Conservation (phyloP, 2,329 filamentous ascomycete genomes). For the Aulographum hederae region DNA sequence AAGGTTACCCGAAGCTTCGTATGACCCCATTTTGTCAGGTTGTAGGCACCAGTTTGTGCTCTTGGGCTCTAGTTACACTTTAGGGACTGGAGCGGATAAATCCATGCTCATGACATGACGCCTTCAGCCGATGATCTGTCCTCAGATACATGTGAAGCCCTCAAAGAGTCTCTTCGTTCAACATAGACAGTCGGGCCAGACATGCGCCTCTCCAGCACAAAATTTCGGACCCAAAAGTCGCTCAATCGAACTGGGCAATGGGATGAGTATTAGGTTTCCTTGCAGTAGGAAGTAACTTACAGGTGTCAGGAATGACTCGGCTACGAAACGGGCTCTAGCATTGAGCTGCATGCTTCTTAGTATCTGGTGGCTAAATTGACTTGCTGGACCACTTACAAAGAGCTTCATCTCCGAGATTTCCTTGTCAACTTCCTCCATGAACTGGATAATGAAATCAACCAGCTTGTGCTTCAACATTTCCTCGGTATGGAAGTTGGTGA, state of each 20-base stretch:
- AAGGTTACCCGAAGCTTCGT: no score
- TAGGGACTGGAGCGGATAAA: no score
- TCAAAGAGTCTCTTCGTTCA: no score
- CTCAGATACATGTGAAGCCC: no score
- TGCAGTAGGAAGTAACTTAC: conserved; percentile 34
- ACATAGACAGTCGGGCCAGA: not conserved
- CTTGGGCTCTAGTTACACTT: no score
- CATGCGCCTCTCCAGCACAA: not conserved
- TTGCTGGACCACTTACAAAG: conserved; percentile 53
- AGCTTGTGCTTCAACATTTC: conserved; percentile 98
- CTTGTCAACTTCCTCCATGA: conserved; percentile 99
- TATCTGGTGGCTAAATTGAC: not conserved
- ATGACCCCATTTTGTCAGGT: no score
- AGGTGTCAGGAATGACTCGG: conserved; percentile 93
- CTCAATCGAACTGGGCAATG: not conserved
- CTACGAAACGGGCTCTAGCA: conserved; percentile 89
- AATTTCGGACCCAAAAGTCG: not conserved
- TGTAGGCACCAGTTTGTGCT: no score
- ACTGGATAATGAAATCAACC: conserved; percentile 97
- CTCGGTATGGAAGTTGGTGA: conserved; percentile 97
- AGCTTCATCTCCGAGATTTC: conserved; percentile 99
- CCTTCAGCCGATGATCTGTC: no score
- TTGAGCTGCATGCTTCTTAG: conserved; percentile 47
- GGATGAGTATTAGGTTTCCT: not conserved
- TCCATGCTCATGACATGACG: no score